Base-by-base conservation (phyloP, 345 rosid genomes). In the Citrus unshiu region DNA sequence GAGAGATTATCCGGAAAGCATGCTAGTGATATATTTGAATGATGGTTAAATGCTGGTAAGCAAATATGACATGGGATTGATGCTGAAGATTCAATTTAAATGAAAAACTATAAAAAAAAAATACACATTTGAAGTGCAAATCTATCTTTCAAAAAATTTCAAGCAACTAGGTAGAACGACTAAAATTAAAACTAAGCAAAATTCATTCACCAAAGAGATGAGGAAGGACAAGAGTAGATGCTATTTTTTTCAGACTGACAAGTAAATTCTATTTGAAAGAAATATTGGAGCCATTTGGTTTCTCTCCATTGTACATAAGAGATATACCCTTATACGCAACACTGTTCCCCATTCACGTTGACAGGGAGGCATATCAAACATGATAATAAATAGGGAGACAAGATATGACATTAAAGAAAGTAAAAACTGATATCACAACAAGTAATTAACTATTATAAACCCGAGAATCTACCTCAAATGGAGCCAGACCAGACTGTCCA, bases 401-500 rank as follows among this genome's bases (percentile, higher is more conserved):
- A n/a, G 61, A 29, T 46, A 51, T 54, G 65, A 24, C 78, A 58
- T 8, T 25, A 77, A 65, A 64, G 46, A 65, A 66, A 18, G 43
- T 24, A 59, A 51, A 77, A 68, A 68, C 9, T 32, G 72, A 68
- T 62, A 34, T 49, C 13, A 46, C 51, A 46, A 24, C 3, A 78
- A 39, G 63, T 21, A 1, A 54, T 4, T 43, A 59, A 32, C 56
- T 6, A 63, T 27, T 14, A 37, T 49, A 77, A 25, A 14, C 16
- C 9, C 22, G 70, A 73, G 19, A 82, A 66, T 80, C 21, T 76
- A 96, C 99, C 99, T 96, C 99, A 76, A 78, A 96, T 25, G 99
- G 95, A 87, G 99, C 93, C 82, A 96, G 88, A 35, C 94, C 88
- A 62, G 70, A 79, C 80, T 81, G 93, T 72, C 93, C 93, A 83